Base-by-base conservation (phyloP, 2,329 filamentous ascomycete species). In the Akanthomyces uredinophilus region DNA sequence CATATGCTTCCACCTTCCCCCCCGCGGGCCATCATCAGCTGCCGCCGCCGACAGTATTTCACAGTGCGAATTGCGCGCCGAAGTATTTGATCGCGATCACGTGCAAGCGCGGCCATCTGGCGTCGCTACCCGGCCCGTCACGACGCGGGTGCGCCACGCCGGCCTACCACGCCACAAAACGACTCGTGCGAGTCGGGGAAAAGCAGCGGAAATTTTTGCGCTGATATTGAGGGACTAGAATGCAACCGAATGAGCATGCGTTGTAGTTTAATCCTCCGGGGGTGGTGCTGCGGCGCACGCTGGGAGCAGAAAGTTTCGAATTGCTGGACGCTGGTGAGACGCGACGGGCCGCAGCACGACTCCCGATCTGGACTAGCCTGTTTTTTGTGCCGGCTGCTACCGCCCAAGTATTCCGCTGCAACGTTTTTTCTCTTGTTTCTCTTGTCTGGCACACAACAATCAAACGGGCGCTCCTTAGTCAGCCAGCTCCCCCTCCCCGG, bases 401-500 rank as follows among this genome's bases (percentile, higher is more conserved):
- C 41, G 47, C 39, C 29, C 11, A n/a, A n/a, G n/a, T n/a, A n/a
- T 35, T 16, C 32, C 27, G 27, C 27, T 29, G 18, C 14, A 14
- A 35, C 5, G 18, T 37, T 41, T 50, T 13, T 29, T 20, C 10
- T 8, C 6, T 16, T 29, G 54, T 35, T 8, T 35, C 16, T 39
- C 32, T 16, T 39, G 32, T 35, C 32, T 35, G 32, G 32, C 32
- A 8, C 32, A n/a, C 27, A 29, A 29, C 27, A 29, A 35, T 39
- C 37, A 16, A 39, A 39, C 37, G 37, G 37, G 13, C 13, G 37
- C 27, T 16, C 37, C 37, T 39, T 39, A 39, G 41, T 52, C 43
- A 60, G 54, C 46, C 51, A 52, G 47, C 61, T n/a, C n/a, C n/a
- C n/a, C n/a, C n/a, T n/a, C n/a, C 63, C 54, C 65, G 60, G 63